Percentiles rank a stretch among this genome's conserved stretches.
Evolutionary conservation across 2,329 filamentous ascomycete genomes (phyloP).

Genomic region (Fusarium marasasianum): DNA sequence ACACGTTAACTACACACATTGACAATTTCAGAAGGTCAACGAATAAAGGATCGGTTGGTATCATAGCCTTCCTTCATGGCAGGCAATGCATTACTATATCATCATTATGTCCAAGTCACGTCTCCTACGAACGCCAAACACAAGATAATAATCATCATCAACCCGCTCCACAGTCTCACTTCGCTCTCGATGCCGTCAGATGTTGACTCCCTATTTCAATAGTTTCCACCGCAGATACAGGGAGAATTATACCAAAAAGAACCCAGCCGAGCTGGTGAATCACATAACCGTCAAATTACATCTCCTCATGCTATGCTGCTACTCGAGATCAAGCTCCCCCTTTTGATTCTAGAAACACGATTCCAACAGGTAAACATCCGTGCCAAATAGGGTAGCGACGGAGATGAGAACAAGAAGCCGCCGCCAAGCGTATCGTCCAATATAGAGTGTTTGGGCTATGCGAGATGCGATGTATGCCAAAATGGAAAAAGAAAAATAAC

Average conservation of each 20-base stretch:
- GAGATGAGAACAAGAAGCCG: constrained; percentile 22
- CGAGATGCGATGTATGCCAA: constrained; percentile 28
- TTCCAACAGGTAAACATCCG: constrained; percentile 14
- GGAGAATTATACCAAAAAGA: background rate
- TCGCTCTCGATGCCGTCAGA: constrained; percentile 1
- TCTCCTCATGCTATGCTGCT: background rate
- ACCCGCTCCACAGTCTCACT: background rate
- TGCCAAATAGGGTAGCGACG: constrained; percentile 4
- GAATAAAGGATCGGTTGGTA: background rate
- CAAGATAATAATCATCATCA: constrained; percentile 5
- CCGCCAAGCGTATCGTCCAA: constrained; percentile 7
- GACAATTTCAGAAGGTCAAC: background rate
- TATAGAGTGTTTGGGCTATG: constrained; percentile 14
- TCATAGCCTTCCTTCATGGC: constrained; percentile 2
- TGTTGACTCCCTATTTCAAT: background rate
- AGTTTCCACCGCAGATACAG: background rate
- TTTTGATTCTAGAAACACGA: constrained; percentile 20
- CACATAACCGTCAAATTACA: constrained; percentile 8
- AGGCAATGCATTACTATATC: constrained; percentile 36
- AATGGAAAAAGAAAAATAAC: constrained; percentile 25
- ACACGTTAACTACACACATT: background rate
- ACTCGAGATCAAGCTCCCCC: background rate
- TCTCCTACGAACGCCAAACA: constrained; percentile 19
- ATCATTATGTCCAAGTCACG: constrained; percentile 31
- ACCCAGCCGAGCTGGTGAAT: background rate